Evolutionary conservation across 2,329 filamentous ascomycete species (phyloP).

Genomic region (Cercospora nicotianae): DNA sequence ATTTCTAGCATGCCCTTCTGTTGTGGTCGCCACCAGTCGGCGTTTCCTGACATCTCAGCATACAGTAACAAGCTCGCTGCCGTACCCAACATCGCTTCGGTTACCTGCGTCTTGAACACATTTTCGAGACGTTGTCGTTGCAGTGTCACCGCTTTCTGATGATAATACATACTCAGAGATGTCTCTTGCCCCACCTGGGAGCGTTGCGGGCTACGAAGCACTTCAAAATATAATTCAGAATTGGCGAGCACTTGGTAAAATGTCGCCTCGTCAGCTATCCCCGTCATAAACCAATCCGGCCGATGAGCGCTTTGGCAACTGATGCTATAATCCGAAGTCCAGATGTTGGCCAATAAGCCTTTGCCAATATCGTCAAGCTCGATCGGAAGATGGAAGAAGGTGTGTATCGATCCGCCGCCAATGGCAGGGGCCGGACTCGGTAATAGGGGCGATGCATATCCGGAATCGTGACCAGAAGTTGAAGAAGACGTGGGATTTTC

Average conservation of each 20-base stretch:
- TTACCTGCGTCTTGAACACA: neutral
- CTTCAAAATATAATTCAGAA: constrained; percentile 14
- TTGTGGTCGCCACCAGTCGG: constrained; percentile 10
- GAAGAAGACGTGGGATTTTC: neutral
- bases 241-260: constrained; percentile 18
- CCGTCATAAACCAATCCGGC: neutral
- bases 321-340: neutral
- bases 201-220: neutral
- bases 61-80: constrained; percentile 12
- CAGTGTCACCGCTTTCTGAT: constrained; percentile 10
- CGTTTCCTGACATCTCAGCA: constrained; percentile 2
- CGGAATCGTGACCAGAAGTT: neutral
- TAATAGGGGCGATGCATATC: neutral
- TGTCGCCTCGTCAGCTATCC: constrained; percentile 10
- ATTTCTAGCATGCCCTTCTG: constrained; percentile 14
- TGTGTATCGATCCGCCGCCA: constrained; percentile 11
- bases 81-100: constrained; percentile 7
- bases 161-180: neutral
- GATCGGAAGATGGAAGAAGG: constrained; percentile 13
- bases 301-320: constrained; percentile 11
- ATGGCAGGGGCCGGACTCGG: constrained; percentile 3
- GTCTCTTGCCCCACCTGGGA: neutral
- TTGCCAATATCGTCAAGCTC: constrained; percentile 11
- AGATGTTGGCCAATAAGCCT: constrained; percentile 10
- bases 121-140: neutral